Base-by-base conservation (phyloP, 768 basidiomycete genomes). In the Mycena alexandri region DNA sequence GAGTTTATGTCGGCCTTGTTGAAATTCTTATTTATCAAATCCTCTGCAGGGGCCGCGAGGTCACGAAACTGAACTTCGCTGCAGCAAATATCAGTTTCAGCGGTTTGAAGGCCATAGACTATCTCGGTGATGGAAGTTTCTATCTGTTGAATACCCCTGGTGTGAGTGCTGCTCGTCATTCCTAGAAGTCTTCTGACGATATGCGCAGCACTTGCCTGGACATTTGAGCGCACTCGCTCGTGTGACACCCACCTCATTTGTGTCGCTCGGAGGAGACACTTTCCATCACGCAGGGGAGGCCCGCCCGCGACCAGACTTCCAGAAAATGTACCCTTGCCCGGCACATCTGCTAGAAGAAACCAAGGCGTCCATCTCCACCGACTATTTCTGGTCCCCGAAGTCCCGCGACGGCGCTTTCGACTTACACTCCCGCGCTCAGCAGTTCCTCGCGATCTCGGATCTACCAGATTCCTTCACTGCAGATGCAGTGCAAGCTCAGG, bases 91-190 rank as follows among this genome's bases (percentile, higher is more conserved):
- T 67, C 14, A 57, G 38, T 5, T 69, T 73, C 51, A 65, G 67
- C 41, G 68, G 67, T 47, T 29, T 73, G 29, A 60, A 63, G 16
- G 67, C 72, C 24, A 41, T 61, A 12, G 64, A 70, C 33, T 70
- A 53, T 38, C 66, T 70, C n/a, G 61, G 58, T 2, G 67, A 69
- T 41, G 71, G 69, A n/a, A 70, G 69, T 25, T 70, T 73, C 22
- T 73, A 73, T 50, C 63, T 73, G 33, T 52, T 73, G 7, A 44
- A 71, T 52, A 67, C 67, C 1, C 72, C 67, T 17, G 72, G 72
- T 21, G 65, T 70, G 22, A 44, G 65, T 48, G 9, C 13, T 34
- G 10, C 24, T 22, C n/a, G n/a, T 61, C 17, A 36, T n/a, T 16
- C 3, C 2, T 29, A 5, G 25, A n/a, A 16, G n/a, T n/a, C 6